Base-by-base conservation (phyloP, 768 basidiomycete species). In the Trametes meyenii region DNA sequence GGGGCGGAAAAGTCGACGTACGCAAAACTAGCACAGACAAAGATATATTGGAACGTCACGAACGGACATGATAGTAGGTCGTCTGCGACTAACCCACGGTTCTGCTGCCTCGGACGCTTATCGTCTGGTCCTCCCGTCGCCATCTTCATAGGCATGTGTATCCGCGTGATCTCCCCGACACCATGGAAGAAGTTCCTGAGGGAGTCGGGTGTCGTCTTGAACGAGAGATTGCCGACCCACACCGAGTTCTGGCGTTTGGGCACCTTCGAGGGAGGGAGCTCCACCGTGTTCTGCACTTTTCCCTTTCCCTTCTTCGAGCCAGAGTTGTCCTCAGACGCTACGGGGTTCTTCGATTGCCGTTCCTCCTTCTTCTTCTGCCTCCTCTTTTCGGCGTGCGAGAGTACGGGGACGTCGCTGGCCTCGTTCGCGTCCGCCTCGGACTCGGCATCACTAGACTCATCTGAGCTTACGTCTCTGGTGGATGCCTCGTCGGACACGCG, bases 191-290 rank as follows among this genome's bases (percentile, higher is more conserved):
- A 94, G 33, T 66, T 69, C 43, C 79, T 81, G 35, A 98, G 75
- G n/a, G 87, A 77, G 12, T 89, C 85, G 58, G 81, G 77, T 0
- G 89, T 91, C 53, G 96, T 98, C 75, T 89, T 90, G 81, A 90
- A 98, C 6, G 90, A 83, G 72, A 98, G 71, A 75, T 98, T 98
- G 43, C 96, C 96, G 33, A 98, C 90, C 96, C 96, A 98, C 49
- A 98, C 81, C 5, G 93, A 96, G 72, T 96, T 87, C 73, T 92
- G 85, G 24, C 89, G 85, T 73, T 86, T 87, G 14, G 72, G 71
- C 63, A 66, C 58, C 69, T 64, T 66, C 62, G 70, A 69, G 11
- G 69, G 71, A 3, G 69, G 58, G 26, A 72, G 68, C 53, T 72
- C 71, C 12, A 67, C 71, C 24, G 67, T 67, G 62, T 70, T 72